phyloP scores from a whole-genome alignment of 106 monocot genomes.

The Narthecium ossifragum region DNA sequence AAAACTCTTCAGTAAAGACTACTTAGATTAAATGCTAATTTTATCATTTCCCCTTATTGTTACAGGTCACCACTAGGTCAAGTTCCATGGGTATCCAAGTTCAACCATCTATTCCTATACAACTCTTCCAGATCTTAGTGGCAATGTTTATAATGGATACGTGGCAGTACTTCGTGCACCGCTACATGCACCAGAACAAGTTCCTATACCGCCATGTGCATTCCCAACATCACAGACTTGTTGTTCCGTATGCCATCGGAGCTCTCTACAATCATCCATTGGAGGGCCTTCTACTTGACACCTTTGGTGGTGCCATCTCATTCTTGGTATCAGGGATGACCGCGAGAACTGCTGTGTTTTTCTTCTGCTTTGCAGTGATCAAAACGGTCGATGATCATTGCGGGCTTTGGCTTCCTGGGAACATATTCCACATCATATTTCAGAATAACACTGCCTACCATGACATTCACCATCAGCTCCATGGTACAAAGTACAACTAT shows the following conservation, averaged over 20 bases:
- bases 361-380: conserved; percentile 55
- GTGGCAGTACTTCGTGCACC: conserved; percentile 89
- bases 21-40: no score
- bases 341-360: conserved; percentile 41
- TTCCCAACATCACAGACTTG: conserved; percentile 48
- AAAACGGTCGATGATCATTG: conserved; percentile 61
- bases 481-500: conserved; percentile 48
- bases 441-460: conserved; percentile 63
- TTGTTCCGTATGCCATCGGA: conserved; percentile 55
- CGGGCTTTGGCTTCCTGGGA: conserved; percentile 42
- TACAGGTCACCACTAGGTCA: conserved; percentile 35
- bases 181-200: conserved; percentile 88
- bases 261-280: conserved; percentile 63
- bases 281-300: conserved; percentile 56
- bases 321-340: conserved; percentile 62
- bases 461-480: conserved; percentile 69
- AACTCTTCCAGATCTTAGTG: conserved; percentile 48
- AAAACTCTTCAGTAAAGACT: background rate
- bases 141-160: conserved; percentile 88
- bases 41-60: background rate
- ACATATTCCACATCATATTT: conserved; percentile 44
- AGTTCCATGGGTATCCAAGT: conserved; percentile 13
- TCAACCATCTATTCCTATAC: conserved; percentile 37
- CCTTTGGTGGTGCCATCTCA: conserved; percentile 53
- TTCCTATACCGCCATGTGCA: conserved; percentile 77